phyloP scores from a whole-genome alignment of 176 grass and related monocot genomes.

The Triticum monococcum region DNA sequence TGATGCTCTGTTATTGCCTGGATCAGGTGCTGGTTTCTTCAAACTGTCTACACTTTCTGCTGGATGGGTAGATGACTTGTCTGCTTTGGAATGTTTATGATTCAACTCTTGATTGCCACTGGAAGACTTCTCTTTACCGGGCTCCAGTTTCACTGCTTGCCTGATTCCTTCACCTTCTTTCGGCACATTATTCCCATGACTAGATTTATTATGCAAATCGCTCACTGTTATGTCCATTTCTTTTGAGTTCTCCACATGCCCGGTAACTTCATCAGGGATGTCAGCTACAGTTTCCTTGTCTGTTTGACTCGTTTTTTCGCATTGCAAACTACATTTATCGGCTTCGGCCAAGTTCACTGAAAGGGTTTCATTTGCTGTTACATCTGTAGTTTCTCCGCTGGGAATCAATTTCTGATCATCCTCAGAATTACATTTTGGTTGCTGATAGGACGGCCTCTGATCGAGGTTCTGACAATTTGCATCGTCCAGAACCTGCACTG shows the following conservation, averaged over 20 bases:
- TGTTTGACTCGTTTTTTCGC: slow-evolving; percentile 14
- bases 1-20: slow-evolving; percentile 23
- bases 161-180: slow-evolving; percentile 30
- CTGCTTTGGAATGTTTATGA: slow-evolving; percentile 19
- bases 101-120: slow-evolving; percentile 17
- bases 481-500: background rate
- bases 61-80: slow-evolving; percentile 26
- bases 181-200: background rate
- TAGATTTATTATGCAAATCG: slow-evolving; percentile 8
- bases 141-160: slow-evolving; percentile 28
- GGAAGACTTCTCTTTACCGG: slow-evolving; percentile 30
- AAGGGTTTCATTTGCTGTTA: slow-evolving; percentile 27
- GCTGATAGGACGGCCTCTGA: background rate
- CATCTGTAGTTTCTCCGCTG: slow-evolving; percentile 2
- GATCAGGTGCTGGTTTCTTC: slow-evolving; percentile 38
- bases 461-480: slow-evolving; percentile 9
- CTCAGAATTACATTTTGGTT: slow-evolving; percentile 20
- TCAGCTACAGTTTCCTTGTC: slow-evolving; percentile 28
- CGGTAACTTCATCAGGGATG: slow-evolving; percentile 24
- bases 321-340: background rate
- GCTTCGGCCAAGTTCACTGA: slow-evolving; percentile 22
- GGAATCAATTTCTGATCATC: slow-evolving; percentile 18
- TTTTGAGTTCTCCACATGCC: background rate
- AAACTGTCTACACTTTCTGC: slow-evolving; percentile 28
- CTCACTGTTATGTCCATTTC: slow-evolving; percentile 8